Evolutionary conservation across 805 yeast species (phyloP).

Genomic region (Metschnikowia reukaufii): DNA sequence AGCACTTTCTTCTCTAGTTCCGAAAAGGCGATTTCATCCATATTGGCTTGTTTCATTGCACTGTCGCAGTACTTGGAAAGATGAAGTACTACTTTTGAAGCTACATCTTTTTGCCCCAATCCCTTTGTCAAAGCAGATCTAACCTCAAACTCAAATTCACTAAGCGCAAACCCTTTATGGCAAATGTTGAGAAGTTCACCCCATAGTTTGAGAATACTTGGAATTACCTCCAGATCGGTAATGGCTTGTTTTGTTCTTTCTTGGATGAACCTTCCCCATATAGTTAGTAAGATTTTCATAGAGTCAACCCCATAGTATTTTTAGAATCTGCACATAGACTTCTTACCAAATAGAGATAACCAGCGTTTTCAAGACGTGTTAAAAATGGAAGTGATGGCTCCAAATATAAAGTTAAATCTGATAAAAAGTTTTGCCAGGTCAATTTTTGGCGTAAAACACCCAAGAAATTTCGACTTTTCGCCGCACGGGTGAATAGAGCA

Average conservation of each 20-base stretch:
- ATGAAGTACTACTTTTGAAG: slow-evolving; percentile 20
- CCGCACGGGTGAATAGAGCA: slow-evolving; percentile 13
- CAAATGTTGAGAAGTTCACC: slow-evolving; percentile 15
- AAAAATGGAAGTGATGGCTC: slow-evolving; percentile 23
- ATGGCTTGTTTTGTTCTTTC: not conserved
- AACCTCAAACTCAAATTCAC: slow-evolving; percentile 31
- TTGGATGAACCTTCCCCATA: slow-evolving; percentile 27
- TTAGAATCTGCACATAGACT: slow-evolving; percentile 21
- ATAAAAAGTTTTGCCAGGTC: slow-evolving; percentile 33
- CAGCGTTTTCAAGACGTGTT: slow-evolving; percentile 7
- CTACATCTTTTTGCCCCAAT: slow-evolving; percentile 14
- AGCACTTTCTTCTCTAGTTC: slow-evolving; percentile 23
- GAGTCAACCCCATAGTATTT: slow-evolving; percentile 23
- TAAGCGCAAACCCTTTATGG: slow-evolving; percentile 10
- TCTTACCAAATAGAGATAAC: slow-evolving; percentile 5
- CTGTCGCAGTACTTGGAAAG: slow-evolving; percentile 35
- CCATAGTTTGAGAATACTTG: slow-evolving; percentile 19
- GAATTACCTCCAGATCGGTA: slow-evolving; percentile 8
- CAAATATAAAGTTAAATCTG: slow-evolving; percentile 25
- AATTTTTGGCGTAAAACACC: slow-evolving; percentile 23
- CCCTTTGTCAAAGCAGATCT: slow-evolving; percentile 29
- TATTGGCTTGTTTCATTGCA: slow-evolving; percentile 24
- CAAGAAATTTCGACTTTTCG: slow-evolving; percentile 17
- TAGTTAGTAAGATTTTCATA: slow-evolving; percentile 19
- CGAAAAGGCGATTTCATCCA: slow-evolving; percentile 13